Conservation (phyloP, 1,284 basidiomycete species). For the Heterobasidion irregulare region DNA sequence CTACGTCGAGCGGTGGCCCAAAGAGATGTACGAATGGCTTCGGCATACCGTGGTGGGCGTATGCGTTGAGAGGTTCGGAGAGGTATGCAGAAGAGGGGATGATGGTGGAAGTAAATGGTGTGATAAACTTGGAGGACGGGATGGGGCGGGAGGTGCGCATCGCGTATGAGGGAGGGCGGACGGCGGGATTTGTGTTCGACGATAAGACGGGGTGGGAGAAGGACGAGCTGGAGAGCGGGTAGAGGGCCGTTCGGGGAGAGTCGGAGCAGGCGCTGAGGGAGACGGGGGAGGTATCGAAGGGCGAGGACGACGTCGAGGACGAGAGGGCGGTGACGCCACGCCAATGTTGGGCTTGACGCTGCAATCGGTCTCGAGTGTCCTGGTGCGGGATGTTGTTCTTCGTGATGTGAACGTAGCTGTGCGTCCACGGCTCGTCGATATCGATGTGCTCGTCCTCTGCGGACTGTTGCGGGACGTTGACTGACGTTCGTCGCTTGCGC, state of each 20-base stretch:
- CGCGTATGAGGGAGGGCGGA: constrained; percentile 42
- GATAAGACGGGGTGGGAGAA: constrained; percentile 27
- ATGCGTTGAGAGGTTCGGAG: constrained; percentile 58
- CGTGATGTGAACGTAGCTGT: constrained; percentile 32
- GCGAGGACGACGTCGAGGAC: constrained; percentile 22
- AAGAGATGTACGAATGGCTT: constrained; percentile 78
- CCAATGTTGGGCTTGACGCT: constrained; percentile 57
- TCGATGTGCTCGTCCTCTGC: constrained; percentile 40
- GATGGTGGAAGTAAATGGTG: constrained; percentile 49
- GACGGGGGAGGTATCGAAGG: constrained; percentile 21
- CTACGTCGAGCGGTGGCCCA: constrained; percentile 73
- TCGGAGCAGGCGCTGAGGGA: constrained; percentile 19
- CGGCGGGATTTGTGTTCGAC: constrained; percentile 27
- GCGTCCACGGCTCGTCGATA: constrained; percentile 36
- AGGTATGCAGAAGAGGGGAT: constrained; percentile 57
- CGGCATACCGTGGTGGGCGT: constrained; percentile 64
- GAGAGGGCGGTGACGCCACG: constrained; percentile 58
- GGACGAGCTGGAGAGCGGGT: constrained; percentile 24
- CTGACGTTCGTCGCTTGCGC: constrained; percentile 32
- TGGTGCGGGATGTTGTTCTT: constrained; percentile 44
- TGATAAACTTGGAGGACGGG: constrained; percentile 38
- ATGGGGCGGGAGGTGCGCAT: constrained; percentile 42
- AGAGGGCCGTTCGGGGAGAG: constrained; percentile 22
- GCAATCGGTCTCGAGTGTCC: constrained; percentile 43
- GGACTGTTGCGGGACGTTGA: constrained; percentile 13